Conservation (phyloP, 1,139 yeast genomes). For the Kodamaea plutei region DNA sequence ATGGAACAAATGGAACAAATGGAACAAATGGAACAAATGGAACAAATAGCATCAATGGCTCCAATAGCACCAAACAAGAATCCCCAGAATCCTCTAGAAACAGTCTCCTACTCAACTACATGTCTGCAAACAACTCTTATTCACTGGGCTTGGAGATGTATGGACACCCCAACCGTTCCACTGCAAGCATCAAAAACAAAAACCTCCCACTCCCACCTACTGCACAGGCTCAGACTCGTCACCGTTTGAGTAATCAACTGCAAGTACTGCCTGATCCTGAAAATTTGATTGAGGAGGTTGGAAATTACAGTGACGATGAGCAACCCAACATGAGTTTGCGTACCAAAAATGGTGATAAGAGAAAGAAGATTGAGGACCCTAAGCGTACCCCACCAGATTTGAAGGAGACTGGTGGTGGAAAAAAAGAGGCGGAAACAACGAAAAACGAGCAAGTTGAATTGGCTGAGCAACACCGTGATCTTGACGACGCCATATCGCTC, state of each 20-base stretch:
- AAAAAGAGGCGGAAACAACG: not conserved
- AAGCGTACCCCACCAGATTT: not conserved
- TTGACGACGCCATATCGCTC: conserved; percentile 1
- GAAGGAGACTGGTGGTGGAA: not conserved
- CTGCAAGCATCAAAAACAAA: conserved; percentile 24
- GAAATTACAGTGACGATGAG: conserved; percentile 41
- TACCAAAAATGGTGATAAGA: conserved; percentile 5
- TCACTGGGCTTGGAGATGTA: conserved; percentile 6
- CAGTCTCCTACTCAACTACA: conserved; percentile 12
- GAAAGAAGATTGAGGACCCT: conserved; percentile 1
- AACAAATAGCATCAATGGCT: not conserved
- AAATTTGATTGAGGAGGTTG: conserved; percentile 31
- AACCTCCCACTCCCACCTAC: conserved; percentile 30
- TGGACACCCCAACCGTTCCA: conserved; percentile 13
- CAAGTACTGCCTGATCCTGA: not conserved
- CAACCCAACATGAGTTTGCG: conserved; percentile 4
- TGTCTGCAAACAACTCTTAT: conserved; percentile 10
- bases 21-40: no score
- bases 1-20: no score
- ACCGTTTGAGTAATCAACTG: conserved; percentile 1
- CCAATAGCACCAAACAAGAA: not conserved
- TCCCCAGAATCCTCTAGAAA: conserved; percentile 10
- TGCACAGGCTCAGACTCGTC: conserved; percentile 1
- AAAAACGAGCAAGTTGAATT: not conserved
- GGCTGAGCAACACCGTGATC: not conserved